phyloP scores from a whole-genome alignment of 2,329 filamentous ascomycete species.

The Aspergillus uvarum region DNA sequence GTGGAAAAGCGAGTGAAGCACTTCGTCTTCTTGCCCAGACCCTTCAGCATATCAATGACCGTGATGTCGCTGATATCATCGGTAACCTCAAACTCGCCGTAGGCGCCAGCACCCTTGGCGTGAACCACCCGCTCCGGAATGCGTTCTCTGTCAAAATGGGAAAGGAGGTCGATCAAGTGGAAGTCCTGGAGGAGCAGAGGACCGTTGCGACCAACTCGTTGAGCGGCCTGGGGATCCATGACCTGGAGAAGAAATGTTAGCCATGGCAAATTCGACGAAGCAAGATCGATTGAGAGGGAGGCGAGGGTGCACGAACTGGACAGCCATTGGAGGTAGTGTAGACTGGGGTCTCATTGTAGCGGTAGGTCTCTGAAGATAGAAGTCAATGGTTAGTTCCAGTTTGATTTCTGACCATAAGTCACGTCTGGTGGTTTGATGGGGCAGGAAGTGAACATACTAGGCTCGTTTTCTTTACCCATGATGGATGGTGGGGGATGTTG shows the following conservation, averaged over 20 bases:
- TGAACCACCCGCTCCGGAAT: constrained; percentile 47
- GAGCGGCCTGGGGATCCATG: constrained; percentile 52
- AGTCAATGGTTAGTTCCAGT: neutral
- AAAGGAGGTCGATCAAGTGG: constrained; percentile 62
- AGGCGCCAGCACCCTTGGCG: constrained; percentile 45
- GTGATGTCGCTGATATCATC: constrained; percentile 53
- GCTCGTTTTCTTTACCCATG: constrained; percentile 41
- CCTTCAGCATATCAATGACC: constrained; percentile 51
- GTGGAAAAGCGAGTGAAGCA: constrained; percentile 70
- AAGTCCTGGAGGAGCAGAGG: constrained; percentile 65
- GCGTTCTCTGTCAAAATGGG: constrained; percentile 44
- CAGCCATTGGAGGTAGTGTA: constrained; percentile 63
- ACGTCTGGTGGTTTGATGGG: neutral
- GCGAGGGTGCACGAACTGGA: constrained; percentile 35
- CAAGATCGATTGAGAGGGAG: neutral
- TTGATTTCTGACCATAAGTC: neutral
- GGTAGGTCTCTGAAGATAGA: constrained; percentile 38
- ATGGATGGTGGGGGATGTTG: constrained; percentile 14
- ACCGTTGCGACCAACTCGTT: constrained; percentile 57
- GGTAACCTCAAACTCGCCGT: constrained; percentile 46
- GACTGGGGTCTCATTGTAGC: constrained; percentile 58
- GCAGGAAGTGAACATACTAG: constrained; percentile 22
- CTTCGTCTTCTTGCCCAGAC: constrained; percentile 68
- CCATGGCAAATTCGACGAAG: constrained; percentile 3
- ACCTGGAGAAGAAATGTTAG: constrained; percentile 33